phyloP scores from a whole-genome alignment of 306 rosid species.

The Hippophae rhamnoides region DNA sequence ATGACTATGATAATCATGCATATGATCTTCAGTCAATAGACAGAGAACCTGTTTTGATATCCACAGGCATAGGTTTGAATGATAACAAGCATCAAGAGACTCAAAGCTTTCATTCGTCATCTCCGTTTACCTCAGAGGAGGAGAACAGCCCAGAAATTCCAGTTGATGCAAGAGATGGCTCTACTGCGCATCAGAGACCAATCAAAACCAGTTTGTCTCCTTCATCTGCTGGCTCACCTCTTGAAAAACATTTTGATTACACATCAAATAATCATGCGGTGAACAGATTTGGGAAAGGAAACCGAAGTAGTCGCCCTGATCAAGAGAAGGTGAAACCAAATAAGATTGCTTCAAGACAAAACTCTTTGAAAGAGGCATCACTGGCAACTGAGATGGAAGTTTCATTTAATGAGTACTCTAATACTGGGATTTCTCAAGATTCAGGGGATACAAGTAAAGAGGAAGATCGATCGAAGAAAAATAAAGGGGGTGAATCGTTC shows the following conservation, averaged over 20 bases:
- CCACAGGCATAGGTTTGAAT: conserved; percentile 34
- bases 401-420: conserved; percentile 63
- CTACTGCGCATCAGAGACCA: conserved; percentile 34
- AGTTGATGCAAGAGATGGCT: conserved; percentile 31
- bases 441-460: conserved; percentile 55
- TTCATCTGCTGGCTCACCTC: conserved; percentile 68
- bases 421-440: conserved; percentile 60
- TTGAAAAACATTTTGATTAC: conserved; percentile 60
- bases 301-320: conserved; percentile 68
- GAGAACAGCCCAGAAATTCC: conserved; percentile 52
- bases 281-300: conserved; percentile 64
- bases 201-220: conserved; percentile 37
- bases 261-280: conserved; percentile 40
- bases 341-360: conserved; percentile 54
- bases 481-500: conserved; percentile 69
- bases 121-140: conserved; percentile 64
- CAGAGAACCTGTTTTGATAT: conserved; percentile 44
- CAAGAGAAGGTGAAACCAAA: conserved; percentile 57
- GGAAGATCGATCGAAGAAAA: conserved; percentile 47
- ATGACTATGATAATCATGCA: conserved; percentile 70
- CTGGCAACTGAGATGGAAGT: conserved; percentile 86
- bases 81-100: conserved; percentile 54
- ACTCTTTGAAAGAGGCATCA: conserved; percentile 69
- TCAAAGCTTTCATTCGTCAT: conserved; percentile 63
- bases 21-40: conserved; percentile 77